Evolutionary conservation across 2,329 filamentous ascomycete genomes (phyloP), one percentile per base, ranked within the genome.

Genomic region (Pseudofabraea citricarpa): DNA sequence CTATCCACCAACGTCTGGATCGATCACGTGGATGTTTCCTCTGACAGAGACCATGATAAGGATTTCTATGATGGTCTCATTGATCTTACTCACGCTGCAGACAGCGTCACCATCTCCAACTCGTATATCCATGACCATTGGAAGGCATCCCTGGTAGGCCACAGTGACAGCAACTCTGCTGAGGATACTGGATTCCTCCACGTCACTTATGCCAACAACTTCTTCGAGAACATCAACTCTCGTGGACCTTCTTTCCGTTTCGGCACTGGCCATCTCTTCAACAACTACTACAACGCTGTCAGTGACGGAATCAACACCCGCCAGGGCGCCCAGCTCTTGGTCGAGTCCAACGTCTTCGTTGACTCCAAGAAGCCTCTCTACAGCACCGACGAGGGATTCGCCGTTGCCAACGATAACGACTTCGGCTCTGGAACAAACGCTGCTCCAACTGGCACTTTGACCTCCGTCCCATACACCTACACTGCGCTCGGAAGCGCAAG

Each of bases 1-100:
- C 60, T 58, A 13, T 72, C 73, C 41, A 74, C 60, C 45, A 81
- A 82, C 51, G 69, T 80, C 56, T 86, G 81, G 82, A 66, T 86
- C 39, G 82, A 86, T 65, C 82, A 85, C 66, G 71, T 72, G 59
- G 81, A 86, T 50, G 69, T 86, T 18, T 79, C 74, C 4, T 79
- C 76, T 19, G 74, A 84, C 64, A 57, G 60, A 24, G 66, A 72
- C 54, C 68, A 77, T 58, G 78, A 72, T 68, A 86, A 85, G 67
- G 80, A 86, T 67, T 83, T 75, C 67, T 85, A 83, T 57, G 83
- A 86, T 44, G 82, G 83, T 23, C 73, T 86, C 2, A 64, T 81
- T 36, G 83, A 86, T 54, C 19, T 79, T 40, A 83, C 74, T 39
- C 81, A 84, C 63, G 83, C 69, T 36, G 68, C 73, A 8, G 79